phyloP scores from a whole-genome alignment of 495 filamentous ascomycete species.

The Neurospora sp. region DNA sequence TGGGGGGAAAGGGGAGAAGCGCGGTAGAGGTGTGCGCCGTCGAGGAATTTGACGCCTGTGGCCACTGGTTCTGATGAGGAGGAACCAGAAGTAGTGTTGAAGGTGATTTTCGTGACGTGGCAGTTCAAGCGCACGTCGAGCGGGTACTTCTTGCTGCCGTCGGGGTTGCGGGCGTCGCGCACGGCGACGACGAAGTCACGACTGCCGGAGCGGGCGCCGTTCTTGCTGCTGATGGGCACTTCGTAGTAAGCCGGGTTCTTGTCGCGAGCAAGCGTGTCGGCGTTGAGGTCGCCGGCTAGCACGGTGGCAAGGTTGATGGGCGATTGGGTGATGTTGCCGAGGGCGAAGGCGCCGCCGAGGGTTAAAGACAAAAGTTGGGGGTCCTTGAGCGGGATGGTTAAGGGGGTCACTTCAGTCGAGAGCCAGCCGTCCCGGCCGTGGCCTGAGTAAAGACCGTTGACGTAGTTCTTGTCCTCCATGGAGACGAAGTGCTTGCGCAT shows the following conservation, averaged over 20 bases:
- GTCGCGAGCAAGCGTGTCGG: constrained; percentile 21
- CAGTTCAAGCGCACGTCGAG: constrained; percentile 51
- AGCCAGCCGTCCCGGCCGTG: constrained; percentile 56
- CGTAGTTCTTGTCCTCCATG: constrained; percentile 47
- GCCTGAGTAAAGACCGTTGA: constrained; percentile 27
- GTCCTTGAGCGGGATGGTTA: constrained; percentile 40
- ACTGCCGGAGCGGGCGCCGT: constrained; percentile 37
- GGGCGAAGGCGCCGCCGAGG: constrained; percentile 40
- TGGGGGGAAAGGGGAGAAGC: constrained; percentile 39
- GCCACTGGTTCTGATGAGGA: constrained; percentile 34
- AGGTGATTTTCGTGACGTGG: constrained; percentile 50
- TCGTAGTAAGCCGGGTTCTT: constrained; percentile 34
- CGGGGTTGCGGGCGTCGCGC: constrained; percentile 36
- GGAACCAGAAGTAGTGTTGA: constrained; percentile 26
- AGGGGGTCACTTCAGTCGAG: constrained; percentile 35
- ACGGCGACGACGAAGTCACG: constrained; percentile 46
- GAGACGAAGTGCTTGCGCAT: constrained; percentile 42
- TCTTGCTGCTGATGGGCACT: constrained; percentile 39
- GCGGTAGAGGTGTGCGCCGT: constrained; percentile 48
- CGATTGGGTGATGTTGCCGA: constrained; percentile 32
- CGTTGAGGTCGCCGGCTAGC: constrained; percentile 45
- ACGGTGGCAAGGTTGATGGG: constrained; percentile 32
- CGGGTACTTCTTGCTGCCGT: constrained; percentile 46
- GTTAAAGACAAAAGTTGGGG: constrained; percentile 41
- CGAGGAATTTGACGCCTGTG: constrained; percentile 53